phyloP scores from a whole-genome alignment of 169 alveolate genomes.

The Plasmodium berghei region DNA sequence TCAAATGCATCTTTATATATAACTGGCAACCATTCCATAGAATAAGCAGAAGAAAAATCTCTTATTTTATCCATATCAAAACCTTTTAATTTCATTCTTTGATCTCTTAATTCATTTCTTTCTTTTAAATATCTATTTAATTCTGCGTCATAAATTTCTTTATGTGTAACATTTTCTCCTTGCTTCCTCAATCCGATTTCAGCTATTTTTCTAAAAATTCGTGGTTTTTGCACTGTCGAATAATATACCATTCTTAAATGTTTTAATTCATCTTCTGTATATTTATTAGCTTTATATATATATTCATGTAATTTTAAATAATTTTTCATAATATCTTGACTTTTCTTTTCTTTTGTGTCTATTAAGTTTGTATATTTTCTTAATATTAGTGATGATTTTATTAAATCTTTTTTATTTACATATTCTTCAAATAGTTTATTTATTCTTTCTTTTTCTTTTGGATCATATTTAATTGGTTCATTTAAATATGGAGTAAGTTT shows the following conservation, averaged over 20 bases:
- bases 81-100: conserved; percentile 78
- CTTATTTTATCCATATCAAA: conserved; percentile 83
- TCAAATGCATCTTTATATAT: conserved; percentile 83
- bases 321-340: conserved; percentile 64
- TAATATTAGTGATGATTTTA: conserved; percentile 80
- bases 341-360: conserved; percentile 37
- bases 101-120: conserved; percentile 77
- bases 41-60: conserved; percentile 84
- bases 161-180: conserved; percentile 82
- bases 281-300: conserved; percentile 81
- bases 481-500: conserved; percentile 83
- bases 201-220: conserved; percentile 78
- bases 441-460: conserved; percentile 76
- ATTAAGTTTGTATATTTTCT: conserved; percentile 78
- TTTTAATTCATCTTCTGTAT: conserved; percentile 72
- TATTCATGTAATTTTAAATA: conserved; percentile 79
- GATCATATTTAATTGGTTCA: conserved; percentile 83
- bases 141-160: conserved; percentile 84
- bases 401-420: conserved; percentile 82
- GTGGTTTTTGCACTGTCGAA: conserved; percentile 81
- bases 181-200: conserved; percentile 77
- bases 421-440: conserved; percentile 81
- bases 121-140: conserved; percentile 72
- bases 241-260: conserved; percentile 81
- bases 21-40: conserved; percentile 86